These are phyloP conservation scores for Cymbopogon citratus DNA, from an alignment of 176 grass and related monocot genomes.

Conservation along the genomic window DNA sequence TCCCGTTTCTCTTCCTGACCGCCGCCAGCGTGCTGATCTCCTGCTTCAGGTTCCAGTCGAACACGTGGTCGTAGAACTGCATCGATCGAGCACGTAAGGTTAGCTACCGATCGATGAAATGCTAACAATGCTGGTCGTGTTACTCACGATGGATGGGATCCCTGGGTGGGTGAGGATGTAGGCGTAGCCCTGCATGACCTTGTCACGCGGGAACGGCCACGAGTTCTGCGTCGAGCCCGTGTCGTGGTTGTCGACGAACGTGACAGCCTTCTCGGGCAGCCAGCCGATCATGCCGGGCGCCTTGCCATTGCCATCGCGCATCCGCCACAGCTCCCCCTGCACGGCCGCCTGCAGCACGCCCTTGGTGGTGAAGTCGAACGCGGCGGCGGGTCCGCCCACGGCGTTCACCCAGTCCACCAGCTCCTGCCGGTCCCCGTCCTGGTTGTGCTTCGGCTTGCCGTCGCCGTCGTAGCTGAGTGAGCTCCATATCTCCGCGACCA, in stretches of 20 bases:
- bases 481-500: slow-evolving; percentile 63
- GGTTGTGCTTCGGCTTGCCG: slow-evolving; percentile 45
- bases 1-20: slow-evolving; percentile 45
- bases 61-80: slow-evolving; percentile 52
- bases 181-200: slow-evolving; percentile 73
- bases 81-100: not conserved
- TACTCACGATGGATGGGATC: slow-evolving; percentile 59
- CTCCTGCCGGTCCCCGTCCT: slow-evolving; percentile 48
- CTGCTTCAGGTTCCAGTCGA: slow-evolving; percentile 64
- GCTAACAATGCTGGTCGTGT: not conserved
- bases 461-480: slow-evolving; percentile 48
- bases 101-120: not conserved
- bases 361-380: slow-evolving; percentile 86
- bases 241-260: slow-evolving; percentile 82
- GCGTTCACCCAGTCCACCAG: slow-evolving; percentile 53
- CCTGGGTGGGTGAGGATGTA: slow-evolving; percentile 87
- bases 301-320: slow-evolving; percentile 52
- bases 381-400: slow-evolving; percentile 33
- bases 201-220: slow-evolving; percentile 72
- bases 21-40: slow-evolving; percentile 43
- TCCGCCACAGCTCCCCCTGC: slow-evolving; percentile 68
- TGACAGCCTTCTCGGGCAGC: slow-evolving; percentile 60
- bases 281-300: slow-evolving; percentile 69
- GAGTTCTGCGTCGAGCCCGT: slow-evolving; percentile 57
- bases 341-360: slow-evolving; percentile 64